phyloP scores from a whole-genome alignment of 108 stramenopile genomes.

The Ochromonas danica region DNA sequence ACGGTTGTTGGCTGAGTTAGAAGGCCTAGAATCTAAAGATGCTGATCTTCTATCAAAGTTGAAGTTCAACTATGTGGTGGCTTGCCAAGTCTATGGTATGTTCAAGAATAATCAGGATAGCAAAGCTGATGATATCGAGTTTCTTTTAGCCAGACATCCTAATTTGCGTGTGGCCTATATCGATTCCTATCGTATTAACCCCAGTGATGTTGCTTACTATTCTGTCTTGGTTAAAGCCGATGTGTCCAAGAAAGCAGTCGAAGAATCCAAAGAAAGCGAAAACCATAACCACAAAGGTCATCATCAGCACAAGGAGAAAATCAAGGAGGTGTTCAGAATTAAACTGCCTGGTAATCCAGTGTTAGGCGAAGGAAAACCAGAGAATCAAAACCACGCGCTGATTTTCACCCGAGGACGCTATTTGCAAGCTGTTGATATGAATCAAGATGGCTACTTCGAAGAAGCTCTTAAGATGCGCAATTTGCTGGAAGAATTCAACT shows the following conservation, averaged over 20 bases:
- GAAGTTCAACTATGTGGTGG: slow-evolving; percentile 95
- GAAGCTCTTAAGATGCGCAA: slow-evolving; percentile 97
- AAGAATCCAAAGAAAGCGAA: slow-evolving; percentile 68
- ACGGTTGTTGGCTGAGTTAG: slow-evolving; percentile 84
- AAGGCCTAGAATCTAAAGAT: slow-evolving; percentile 42
- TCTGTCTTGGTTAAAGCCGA: slow-evolving; percentile 87
- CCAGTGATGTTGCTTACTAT: slow-evolving; percentile 74
- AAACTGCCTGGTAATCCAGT: slow-evolving; percentile 93
- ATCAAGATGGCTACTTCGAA: slow-evolving; percentile 88
- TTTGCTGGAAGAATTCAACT: slow-evolving; percentile 87
- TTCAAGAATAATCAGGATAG: slow-evolving; percentile 90
- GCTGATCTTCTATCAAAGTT: slow-evolving; percentile 79
- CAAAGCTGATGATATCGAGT: slow-evolving; percentile 94
- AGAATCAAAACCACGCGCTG: slow-evolving; percentile 98
- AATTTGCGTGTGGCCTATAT: slow-evolving; percentile 94
- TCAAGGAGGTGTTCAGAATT: slow-evolving; percentile 88
- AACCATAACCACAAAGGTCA: background rate
- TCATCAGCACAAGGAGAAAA: too few relatives aligned
- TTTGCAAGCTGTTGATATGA: slow-evolving; percentile 98
- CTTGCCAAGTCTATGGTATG: slow-evolving; percentile 92
- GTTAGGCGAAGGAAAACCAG: slow-evolving; percentile 96
- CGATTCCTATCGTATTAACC: slow-evolving; percentile 71
- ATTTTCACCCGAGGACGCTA: slow-evolving; percentile 94
- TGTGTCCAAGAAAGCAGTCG: slow-evolving; percentile 18
- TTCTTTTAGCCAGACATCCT: slow-evolving; percentile 85